phyloP scores from a whole-genome alignment of 2,329 filamentous ascomycete genomes.

The Dothidotthia symphoricarpi region DNA sequence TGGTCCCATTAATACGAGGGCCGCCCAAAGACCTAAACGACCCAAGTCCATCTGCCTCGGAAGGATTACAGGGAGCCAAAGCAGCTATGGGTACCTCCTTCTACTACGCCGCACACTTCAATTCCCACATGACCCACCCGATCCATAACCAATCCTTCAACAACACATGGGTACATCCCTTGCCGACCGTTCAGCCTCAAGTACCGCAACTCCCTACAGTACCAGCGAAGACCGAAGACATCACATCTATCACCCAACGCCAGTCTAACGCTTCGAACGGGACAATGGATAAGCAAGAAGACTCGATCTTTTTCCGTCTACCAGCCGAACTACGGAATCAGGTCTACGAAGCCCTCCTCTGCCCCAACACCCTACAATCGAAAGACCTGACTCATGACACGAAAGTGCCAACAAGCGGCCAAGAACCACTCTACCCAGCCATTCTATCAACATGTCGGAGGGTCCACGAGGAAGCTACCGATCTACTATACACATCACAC shows the following conservation, averaged over 20 bases:
- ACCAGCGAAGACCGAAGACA: constrained; percentile 4
- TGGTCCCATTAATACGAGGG: constrained; percentile 2
- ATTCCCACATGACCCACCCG: constrained; percentile 9
- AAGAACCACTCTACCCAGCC: constrained; percentile 35
- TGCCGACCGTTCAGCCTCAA: constrained; percentile 7
- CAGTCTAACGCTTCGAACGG: constrained; percentile 2
- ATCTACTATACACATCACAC: constrained; percentile 51
- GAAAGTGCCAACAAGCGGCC: constrained; percentile 7
- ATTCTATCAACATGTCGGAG: constrained; percentile 46
- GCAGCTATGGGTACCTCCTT: constrained; percentile 16
- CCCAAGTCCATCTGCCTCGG: too few species aligned
- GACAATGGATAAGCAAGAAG: constrained; percentile 10
- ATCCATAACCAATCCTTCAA: constrained; percentile 4
- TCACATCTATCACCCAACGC: constrained; percentile 3
- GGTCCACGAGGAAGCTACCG: constrained; percentile 43
- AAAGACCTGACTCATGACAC: constrained; percentile 6
- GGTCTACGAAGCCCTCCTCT: constrained; percentile 50
- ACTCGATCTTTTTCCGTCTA: constrained; percentile 45
- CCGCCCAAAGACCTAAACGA: too few species aligned
- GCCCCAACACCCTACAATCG: constrained; percentile 14
- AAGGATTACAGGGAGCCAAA: too few species aligned
- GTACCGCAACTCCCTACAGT: constrained; percentile 6
- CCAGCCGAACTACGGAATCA: constrained; percentile 62
- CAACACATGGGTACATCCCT: constrained; percentile 7
- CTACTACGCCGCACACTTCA: constrained; percentile 23